Evolutionary conservation across 495 filamentous ascomycete species (phyloP), one percentile per base, ranked within the genome.

Genomic region (Penicillium ucsense): DNA sequence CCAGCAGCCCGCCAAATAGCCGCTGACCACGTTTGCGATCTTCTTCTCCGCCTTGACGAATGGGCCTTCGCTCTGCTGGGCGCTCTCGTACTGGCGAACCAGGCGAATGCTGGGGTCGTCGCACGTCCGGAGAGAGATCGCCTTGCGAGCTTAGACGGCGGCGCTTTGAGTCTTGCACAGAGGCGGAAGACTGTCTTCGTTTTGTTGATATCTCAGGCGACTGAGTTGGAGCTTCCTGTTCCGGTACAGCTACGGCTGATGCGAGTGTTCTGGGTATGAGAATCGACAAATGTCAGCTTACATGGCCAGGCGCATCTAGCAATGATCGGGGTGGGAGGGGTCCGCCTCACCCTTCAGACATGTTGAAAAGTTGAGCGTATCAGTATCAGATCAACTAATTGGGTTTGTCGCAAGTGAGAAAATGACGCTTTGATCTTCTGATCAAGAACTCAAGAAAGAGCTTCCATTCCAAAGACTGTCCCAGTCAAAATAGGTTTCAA

Each of bases 21-120:
- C 92, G 77, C 71, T 87, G 84, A 38, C 87, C 89, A 8, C 92
- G 85, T 57, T 85, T 86, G 62, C 84, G 88, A 59, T 96, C 90
- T 51, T 94, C 88, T 47, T 79, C 64, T 1, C 62, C 53, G 1
- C 40, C 67, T 32, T 69, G 74, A 31, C 75, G 68, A 47, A 55
- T 72, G 51, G 74, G 77, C 51, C 65, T 69, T 39, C 63, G 63
- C 43, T 67, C 64, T 56, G 70, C 44, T 60, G 68, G 42, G 54
- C 63, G 47, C 9, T 61, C 56, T 40, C 52, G 50, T 35, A 36
- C 31, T n/a, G 46, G 29, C 3, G 47, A 44, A 5, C 47, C 40
- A 6, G 50, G 49, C 4, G 56, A 56, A 9, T 34, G 39, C 3
- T 36, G 56, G 45, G 32, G 50, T 34, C 46, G 49, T 9, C 51